These are phyloP conservation scores for Alternaria alternata DNA, from an alignment of 2,329 filamentous ascomycete genomes.

Conservation along the genomic window DNA sequence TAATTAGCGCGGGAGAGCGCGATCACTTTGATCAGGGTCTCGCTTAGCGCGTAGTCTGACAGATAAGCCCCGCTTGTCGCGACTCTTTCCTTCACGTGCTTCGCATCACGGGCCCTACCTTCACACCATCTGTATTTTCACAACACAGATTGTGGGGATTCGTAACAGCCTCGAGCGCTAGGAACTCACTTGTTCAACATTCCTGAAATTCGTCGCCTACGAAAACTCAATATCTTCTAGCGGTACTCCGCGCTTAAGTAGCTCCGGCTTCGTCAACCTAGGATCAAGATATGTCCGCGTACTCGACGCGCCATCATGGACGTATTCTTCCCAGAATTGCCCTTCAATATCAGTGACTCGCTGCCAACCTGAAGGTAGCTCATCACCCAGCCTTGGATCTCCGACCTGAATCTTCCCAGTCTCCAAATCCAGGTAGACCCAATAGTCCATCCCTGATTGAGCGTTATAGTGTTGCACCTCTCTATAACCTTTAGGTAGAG, in stretches of 20 bases:
- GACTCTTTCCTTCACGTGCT: not conserved
- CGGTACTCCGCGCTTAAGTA: not conserved
- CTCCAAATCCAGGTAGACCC: too few species aligned
- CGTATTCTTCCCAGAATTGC: rapidly evolving
- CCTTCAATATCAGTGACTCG: not conserved
- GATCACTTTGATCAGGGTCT: conserved; percentile 11
- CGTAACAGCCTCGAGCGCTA: too few species aligned
- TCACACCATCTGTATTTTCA: not conserved
- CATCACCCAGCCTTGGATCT: not conserved
- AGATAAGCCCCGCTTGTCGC: conserved; percentile 4
- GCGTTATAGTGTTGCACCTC: not conserved
- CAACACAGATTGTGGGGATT: not conserved
- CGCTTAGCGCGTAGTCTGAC: conserved; percentile 12
- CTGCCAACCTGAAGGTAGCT: not conserved
- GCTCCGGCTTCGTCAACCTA: too few species aligned
- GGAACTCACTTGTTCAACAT: not conserved
- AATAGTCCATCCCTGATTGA: not conserved
- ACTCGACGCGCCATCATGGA: not conserved
- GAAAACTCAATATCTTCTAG: not conserved
- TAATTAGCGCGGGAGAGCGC: conserved; percentile 3
- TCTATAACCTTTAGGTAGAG: not conserved
- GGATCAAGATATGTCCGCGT: not conserved
- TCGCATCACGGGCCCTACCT: not conserved
- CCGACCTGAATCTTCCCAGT: too few species aligned
- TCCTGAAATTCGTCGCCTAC: too few species aligned